A percentile compares a stretch with the other conserved stretches of the same genome.
Conservation (phyloP, 139 green algal species). For the Chlamydomonas sp. region DNA sequence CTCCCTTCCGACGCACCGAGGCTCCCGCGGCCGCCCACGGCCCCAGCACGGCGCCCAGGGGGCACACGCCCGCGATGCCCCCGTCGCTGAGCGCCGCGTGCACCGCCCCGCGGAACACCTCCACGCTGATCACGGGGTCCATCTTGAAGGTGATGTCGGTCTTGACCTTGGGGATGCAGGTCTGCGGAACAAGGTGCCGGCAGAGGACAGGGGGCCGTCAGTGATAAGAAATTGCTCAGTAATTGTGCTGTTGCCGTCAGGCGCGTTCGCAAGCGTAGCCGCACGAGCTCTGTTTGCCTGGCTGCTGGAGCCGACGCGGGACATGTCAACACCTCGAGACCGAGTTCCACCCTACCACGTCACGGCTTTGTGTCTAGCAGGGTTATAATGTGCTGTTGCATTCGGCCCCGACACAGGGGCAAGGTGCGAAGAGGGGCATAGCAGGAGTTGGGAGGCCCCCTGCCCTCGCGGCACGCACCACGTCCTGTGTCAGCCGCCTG, state of each 20-base stretch:
- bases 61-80: conserved; percentile 9
- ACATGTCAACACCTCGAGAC: too few species aligned
- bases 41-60: background rate
- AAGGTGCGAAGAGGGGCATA: background rate
- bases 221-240: too few species aligned
- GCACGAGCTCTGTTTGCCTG: too few species aligned
- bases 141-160: conserved; percentile 32
- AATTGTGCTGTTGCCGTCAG: too few species aligned
- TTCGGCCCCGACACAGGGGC: too few species aligned
- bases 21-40: background rate
- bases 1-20: background rate
- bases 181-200: background rate
- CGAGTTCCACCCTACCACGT: too few species aligned
- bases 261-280: too few species aligned
- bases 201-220: too few species aligned
- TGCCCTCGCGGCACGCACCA: background rate
- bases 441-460: background rate
- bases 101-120: background rate
- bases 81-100: background rate
- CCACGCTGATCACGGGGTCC: background rate
- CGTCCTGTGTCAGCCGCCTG: background rate
- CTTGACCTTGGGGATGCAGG: background rate
- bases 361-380: too few species aligned
- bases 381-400: too few species aligned
- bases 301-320: too few species aligned